Evolutionary conservation across 179 eudicot genomes (phyloP), one percentile per base, ranked within the genome.

Genomic region (Beta corolliflora): DNA sequence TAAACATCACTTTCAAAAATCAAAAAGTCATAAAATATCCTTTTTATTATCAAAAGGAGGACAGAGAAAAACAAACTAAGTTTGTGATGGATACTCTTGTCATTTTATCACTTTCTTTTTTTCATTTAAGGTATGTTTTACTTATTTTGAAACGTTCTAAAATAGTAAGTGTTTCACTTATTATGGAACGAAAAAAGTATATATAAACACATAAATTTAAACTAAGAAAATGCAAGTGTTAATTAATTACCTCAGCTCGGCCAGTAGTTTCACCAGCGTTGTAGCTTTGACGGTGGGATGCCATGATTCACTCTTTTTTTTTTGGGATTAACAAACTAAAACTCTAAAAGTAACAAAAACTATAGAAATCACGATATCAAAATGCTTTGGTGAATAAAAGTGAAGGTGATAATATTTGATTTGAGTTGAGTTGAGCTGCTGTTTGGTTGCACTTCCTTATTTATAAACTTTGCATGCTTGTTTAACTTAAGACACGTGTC

Each of bases 261-360:
- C 85, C 83, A 10, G 74, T 46, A 79, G 83, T 75, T 76, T 85
- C 83, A 56, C 88, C 85, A 53, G 85, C 80, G 5, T 58, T 71
- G 77, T 82, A 82, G 72, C 83, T 85, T 74, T 85, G 88, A 72
- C 73, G 83, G 72, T 85, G 85, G 31, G 88, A 85, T 21, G 88
- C 81, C 88, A 85, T 79, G 3, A 69, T 31, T 55, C 50, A 67
- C 23, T n/a, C 2, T 55, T 1, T 25, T 3, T 41, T 9, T 36
- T 9, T n/a, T 3, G 0, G 29, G 5, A 5, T 25, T n/a, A 46
- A 48, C 19, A 14, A 19, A 0, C 36, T 9, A 67, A 67, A 31
- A 36, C 0, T 12, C 36, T 9, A 67, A 67, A 31, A 36, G 2
- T 12, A 4, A 61, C 23, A 61, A 61, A 19, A 19, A 61, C 15